Evolutionary conservation across 345 rosid genomes (phyloP).

Genomic region (Acer negundo): DNA sequence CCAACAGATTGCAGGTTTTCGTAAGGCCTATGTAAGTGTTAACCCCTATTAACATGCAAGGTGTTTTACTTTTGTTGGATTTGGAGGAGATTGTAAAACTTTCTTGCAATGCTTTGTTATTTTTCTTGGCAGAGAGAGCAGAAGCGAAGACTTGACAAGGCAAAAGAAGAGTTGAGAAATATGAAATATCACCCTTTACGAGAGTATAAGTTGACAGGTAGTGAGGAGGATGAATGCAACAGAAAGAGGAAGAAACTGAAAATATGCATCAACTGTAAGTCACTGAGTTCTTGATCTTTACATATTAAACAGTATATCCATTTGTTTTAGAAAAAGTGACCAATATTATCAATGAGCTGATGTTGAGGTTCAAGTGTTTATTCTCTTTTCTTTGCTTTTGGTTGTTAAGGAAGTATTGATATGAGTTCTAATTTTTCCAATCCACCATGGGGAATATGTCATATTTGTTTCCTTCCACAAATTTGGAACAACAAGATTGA

Average conservation of each 20-base stretch:
- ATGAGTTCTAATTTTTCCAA: neutral
- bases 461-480: neutral
- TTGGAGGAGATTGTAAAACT: neutral
- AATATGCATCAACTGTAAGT: constrained; percentile 23
- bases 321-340: neutral
- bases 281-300: constrained; percentile 10
- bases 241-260: constrained; percentile 53
- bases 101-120: constrained; percentile 2
- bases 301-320: neutral
- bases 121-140: constrained; percentile 54
- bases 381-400: neutral
- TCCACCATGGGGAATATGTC: neutral
- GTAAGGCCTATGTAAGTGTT: constrained; percentile 62
- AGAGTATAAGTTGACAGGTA: constrained; percentile 35
- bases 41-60: neutral
- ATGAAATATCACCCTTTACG: constrained; percentile 80
- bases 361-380: neutral
- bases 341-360: neutral
- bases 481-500: neutral
- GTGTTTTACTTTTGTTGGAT: neutral
- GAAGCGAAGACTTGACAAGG: constrained; percentile 47
- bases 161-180: constrained; percentile 61
- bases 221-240: constrained; percentile 28
- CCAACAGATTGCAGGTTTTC: constrained; percentile 57
- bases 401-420: neutral